Percentiles rank a stretch among this genome's conserved stretches.
Evolutionary conservation across 257 asterid genomes (phyloP).

Genomic region (Coffea eugenioides): DNA sequence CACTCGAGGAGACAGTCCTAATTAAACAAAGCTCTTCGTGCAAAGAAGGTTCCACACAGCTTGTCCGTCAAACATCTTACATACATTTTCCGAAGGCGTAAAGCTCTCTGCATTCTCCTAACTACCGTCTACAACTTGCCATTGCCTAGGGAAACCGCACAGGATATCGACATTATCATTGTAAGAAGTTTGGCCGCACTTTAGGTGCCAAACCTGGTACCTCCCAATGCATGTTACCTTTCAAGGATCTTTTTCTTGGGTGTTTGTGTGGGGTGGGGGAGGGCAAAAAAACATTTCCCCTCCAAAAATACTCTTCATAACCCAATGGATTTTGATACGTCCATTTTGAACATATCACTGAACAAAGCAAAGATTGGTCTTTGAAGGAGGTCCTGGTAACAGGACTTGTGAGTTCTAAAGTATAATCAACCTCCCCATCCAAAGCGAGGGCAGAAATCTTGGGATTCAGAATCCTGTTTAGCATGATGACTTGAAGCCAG

Average conservation of each 20-base stretch:
- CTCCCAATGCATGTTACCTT: neutral
- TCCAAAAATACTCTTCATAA: neutral
- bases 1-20: constrained; percentile 10
- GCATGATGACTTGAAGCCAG: constrained; percentile 45
- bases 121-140: neutral
- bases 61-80: neutral
- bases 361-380: neutral
- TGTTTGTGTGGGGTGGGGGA: neutral
- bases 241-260: neutral
- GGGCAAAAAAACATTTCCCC: neutral
- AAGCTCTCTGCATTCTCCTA: neutral
- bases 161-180: neutral
- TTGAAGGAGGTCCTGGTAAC: neutral
- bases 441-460: constrained; percentile 6
- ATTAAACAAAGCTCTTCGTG: neutral
- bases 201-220: neutral
- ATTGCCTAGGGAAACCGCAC: neutral
- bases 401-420: neutral
- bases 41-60: constrained; percentile 20
- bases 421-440: constrained; percentile 14
- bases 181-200: neutral
- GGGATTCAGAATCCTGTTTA: constrained; percentile 21
- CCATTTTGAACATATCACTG: neutral
- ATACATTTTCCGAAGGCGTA: neutral
- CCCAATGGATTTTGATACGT: neutral